phyloP scores from a whole-genome alignment of 1,284 basidiomycete genomes.

The Abortiporus biennis region DNA sequence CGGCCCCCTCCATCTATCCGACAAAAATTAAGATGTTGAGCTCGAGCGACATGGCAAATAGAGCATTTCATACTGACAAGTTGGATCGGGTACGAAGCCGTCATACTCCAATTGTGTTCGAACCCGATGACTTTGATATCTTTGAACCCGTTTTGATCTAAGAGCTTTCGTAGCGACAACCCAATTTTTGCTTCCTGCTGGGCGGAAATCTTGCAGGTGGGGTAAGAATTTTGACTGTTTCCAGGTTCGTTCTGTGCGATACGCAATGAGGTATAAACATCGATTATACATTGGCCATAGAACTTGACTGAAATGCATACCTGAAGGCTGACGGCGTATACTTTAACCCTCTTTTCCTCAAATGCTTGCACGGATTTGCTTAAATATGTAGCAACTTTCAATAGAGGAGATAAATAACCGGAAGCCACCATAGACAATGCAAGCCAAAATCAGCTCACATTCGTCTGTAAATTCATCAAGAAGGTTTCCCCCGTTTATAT shows the following conservation, averaged over 20 bases:
- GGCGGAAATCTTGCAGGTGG: slow-evolving; percentile 33
- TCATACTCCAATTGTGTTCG: slow-evolving; percentile 46
- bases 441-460: too few species aligned
- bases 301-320: slow-evolving; percentile 19
- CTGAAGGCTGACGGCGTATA: slow-evolving; percentile 42
- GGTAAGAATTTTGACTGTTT: slow-evolving; percentile 38
- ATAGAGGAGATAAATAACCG: too few species aligned
- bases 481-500: slow-evolving; percentile 41
- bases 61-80: slow-evolving; percentile 25
- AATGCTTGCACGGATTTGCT: slow-evolving; percentile 39
- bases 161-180: slow-evolving; percentile 32
- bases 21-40: too few species aligned
- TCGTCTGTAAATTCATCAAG: slow-evolving; percentile 28
- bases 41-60: too few species aligned
- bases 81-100: slow-evolving; percentile 39
- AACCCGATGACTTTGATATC: slow-evolving; percentile 38
- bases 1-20: slow-evolving; percentile 45
- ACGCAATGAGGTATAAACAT: slow-evolving; percentile 35
- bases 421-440: too few species aligned
- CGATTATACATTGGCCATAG: slow-evolving; percentile 22
- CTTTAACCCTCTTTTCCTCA: slow-evolving; percentile 31
- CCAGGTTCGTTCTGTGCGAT: slow-evolving; percentile 46
- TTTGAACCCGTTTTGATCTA: slow-evolving; percentile 38
- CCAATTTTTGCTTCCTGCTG: slow-evolving; percentile 36
- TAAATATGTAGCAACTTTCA: slow-evolving; percentile 41